Evolutionary conservation across 139 green algal species (phyloP), one percentile per base, ranked within the genome.

Genomic region (Chlorella sorokiniana): DNA sequence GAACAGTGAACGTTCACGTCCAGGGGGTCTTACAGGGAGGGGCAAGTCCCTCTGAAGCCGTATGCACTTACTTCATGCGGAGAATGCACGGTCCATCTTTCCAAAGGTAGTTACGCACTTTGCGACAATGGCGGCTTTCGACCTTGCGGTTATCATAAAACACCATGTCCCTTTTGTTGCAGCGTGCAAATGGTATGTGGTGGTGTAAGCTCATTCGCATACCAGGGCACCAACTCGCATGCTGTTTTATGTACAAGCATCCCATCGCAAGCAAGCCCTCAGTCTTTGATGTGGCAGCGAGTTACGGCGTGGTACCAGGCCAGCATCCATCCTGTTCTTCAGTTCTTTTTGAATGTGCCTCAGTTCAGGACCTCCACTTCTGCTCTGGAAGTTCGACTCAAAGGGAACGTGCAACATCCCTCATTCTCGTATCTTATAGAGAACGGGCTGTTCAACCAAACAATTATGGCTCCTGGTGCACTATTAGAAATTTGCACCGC

Each of bases 201-300:
- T 2, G 89, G 90, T 31, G 84, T 96, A 23, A 94, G 88, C 80
- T 91, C 91, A 0, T 97, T 97, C 85, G 94, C 94, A 0, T 97
- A 94, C 80, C 93, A 97, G 76, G 92, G 88, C 74, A 92, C 88
- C 56, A 92, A 92, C 76, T 78, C 83, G 0, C 88, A 92, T 45
- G 78, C 74, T 8, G 62, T 81, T 51, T 23, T 73, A 25, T 74
- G 59, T 44, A 6, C 37, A n/a, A 45, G 25, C 76, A 54, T 71
- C 61, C 77, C 20, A 38, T 33, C 37, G 3, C 37, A 11, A 0
- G 23, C 44, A 31, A 9, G 31, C 8, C 42, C 73, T 16, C 59
- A 59, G 4, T 1, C 64, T 20, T 44, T 25, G 69, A 10, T 10
- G 5, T 87, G 85, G 81, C 71, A 81, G 54, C 77, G 42, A 54